A percentile compares a stretch with the other conserved stretches of the same genome.
Evolutionary conservation across 2,329 filamentous ascomycete genomes (phyloP).

Genomic region (Cercospora brassicicola): DNA sequence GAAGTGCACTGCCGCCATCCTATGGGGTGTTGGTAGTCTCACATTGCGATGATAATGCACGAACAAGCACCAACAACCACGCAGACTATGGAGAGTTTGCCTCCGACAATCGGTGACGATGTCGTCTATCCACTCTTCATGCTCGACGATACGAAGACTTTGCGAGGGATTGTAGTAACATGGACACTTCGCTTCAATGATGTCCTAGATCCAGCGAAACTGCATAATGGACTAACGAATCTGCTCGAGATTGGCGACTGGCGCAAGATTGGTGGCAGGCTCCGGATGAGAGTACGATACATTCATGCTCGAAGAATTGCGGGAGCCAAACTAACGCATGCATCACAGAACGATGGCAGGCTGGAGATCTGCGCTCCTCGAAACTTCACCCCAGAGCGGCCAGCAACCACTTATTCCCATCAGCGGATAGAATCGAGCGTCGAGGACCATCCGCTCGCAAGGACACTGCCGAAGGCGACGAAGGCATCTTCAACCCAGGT

Average conservation of each 20-base stretch:
- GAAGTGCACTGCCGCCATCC: too few relatives aligned
- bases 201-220: slow-evolving; percentile 15
- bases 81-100: too few relatives aligned
- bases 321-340: too few relatives aligned
- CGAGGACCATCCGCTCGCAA: neutral
- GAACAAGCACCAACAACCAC: too few relatives aligned
- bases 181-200: slow-evolving; percentile 22
- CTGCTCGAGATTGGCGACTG: slow-evolving; percentile 9
- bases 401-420: too few relatives aligned
- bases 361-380: too few relatives aligned
- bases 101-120: neutral
- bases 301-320: too few relatives aligned
- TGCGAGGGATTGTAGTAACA: slow-evolving; percentile 7
- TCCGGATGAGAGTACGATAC: neutral
- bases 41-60: neutral
- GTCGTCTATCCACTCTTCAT: slow-evolving; percentile 24
- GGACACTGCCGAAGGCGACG: neutral
- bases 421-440: too few relatives aligned
- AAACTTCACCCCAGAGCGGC: too few relatives aligned
- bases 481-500: neutral
- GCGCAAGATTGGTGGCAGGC: neutral
- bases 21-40: too few relatives aligned
- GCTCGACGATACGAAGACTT: slow-evolving; percentile 10
- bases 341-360: too few relatives aligned
- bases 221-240: slow-evolving; percentile 30